Evolutionary conservation across 2,329 filamentous ascomycete genomes (phyloP).

Genomic region (Fusarium sp.): DNA sequence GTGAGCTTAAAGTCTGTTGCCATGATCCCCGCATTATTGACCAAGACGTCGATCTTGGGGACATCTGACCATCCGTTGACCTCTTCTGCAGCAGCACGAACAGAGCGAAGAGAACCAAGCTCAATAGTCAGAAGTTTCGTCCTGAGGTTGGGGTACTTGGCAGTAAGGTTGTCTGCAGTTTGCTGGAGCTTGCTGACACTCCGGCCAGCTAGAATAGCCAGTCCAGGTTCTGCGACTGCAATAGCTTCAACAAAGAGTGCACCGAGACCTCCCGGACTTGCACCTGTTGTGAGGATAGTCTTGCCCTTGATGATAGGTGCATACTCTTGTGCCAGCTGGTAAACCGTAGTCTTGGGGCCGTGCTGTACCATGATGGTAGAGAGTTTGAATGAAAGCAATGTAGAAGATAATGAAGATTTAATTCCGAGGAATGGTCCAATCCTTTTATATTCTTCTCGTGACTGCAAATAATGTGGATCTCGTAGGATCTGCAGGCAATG

Average conservation of each 20-base stretch:
- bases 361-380: background rate
- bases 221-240: background rate
- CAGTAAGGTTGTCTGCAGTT: background rate
- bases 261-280: slow-evolving; percentile 5
- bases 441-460: background rate
- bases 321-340: slow-evolving; percentile 9
- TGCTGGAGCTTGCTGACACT: slow-evolving; percentile 4
- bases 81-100: background rate
- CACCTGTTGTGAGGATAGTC: slow-evolving; percentile 6
- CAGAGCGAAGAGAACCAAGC: background rate
- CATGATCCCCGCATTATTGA: slow-evolving; percentile 12
- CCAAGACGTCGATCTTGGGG: background rate
- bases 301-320: slow-evolving; percentile 1
- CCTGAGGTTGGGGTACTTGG: background rate
- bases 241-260: background rate
- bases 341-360: background rate
- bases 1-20: slow-evolving; percentile 8
- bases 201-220: slow-evolving; percentile 3
- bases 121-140: background rate
- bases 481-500: background rate
- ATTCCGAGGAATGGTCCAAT: background rate
- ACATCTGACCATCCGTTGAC: background rate
- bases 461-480: background rate
- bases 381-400: background rate
- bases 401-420: background rate